A percentile compares a stretch with the other conserved stretches of the same genome.
Evolutionary conservation across 1,284 basidiomycete species (phyloP).

Genomic region (Cryptococcus amylolentus): DNA sequence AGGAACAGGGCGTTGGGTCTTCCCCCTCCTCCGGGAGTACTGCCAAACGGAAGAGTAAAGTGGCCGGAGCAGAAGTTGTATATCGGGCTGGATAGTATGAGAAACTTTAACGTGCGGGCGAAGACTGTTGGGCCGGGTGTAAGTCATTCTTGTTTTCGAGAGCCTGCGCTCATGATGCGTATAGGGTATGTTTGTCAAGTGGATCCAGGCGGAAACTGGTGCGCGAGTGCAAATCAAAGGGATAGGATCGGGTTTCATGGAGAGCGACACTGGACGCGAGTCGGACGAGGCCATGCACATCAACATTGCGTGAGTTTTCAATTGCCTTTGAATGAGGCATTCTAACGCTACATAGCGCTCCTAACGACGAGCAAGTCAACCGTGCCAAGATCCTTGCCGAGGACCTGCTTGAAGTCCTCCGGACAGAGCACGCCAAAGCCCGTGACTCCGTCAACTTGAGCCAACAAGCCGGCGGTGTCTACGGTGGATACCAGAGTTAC

Average conservation of each 20-base stretch:
- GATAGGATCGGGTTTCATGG: conserved; percentile 88
- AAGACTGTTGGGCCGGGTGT: conserved; percentile 95
- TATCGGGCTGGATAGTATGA: conserved; percentile 80
- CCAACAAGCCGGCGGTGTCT: conserved; percentile 53
- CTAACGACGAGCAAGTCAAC: conserved; percentile 79
- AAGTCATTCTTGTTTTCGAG: conserved; percentile 32
- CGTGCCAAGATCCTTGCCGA: conserved; percentile 84
- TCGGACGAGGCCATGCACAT: conserved; percentile 91
- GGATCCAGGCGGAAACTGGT: conserved; percentile 93
- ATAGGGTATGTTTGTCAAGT: conserved; percentile 95
- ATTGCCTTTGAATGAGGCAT: not conserved
- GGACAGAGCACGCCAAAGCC: conserved; percentile 79
- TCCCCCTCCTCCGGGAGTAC: conserved; percentile 27
- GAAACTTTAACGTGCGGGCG: conserved; percentile 95
- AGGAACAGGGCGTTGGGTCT: conserved; percentile 45
- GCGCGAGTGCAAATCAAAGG: conserved; percentile 99
- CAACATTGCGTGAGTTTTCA: conserved; percentile 70
- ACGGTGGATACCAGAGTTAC: conserved; percentile 44
- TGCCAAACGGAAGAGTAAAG: conserved; percentile 60
- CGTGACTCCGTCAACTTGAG: conserved; percentile 35
- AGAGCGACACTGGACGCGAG: conserved; percentile 88
- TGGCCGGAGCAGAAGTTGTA: conserved; percentile 93
- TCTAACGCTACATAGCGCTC: conserved; percentile 59
- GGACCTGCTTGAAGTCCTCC: conserved; percentile 81
- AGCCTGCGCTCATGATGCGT: conserved; percentile 2